These are phyloP conservation scores for Fraxinus velutina DNA, from an alignment of 305 asterid species.

Conservation along the genomic window DNA sequence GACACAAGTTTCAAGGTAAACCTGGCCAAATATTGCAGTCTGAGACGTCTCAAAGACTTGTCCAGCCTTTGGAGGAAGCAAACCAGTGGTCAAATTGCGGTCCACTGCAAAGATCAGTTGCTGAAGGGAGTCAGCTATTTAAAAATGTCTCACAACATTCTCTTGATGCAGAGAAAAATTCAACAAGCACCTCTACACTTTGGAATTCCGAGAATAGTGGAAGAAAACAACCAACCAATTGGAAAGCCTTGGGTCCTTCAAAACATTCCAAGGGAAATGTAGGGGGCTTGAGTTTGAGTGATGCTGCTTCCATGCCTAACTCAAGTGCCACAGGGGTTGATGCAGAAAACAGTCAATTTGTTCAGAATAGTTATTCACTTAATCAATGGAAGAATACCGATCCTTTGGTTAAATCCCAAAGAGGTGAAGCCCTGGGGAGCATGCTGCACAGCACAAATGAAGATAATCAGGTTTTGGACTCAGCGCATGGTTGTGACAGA, in stretches of 20 bases:
- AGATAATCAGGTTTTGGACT: conserved; percentile 35
- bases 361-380: conserved; percentile 39
- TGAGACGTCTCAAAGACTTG: conserved; percentile 48
- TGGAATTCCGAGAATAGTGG: conserved; percentile 41
- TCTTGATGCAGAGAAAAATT: conserved; percentile 38
- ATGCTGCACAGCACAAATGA: conserved; percentile 37
- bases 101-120: conserved; percentile 33
- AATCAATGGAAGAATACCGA: conserved; percentile 61
- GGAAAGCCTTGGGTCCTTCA: conserved; percentile 42
- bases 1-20: conserved; percentile 42
- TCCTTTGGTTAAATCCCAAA: conserved; percentile 40
- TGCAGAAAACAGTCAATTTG: conserved; percentile 44
- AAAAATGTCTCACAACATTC: conserved; percentile 41
- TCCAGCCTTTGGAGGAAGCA: conserved; percentile 42
- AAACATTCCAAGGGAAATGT: conserved; percentile 36
- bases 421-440: conserved; percentile 43
- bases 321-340: conserved; percentile 36
- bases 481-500: conserved; percentile 32
- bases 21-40: conserved; percentile 36
- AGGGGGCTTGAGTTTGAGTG: conserved; percentile 43
- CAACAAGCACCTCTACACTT: conserved; percentile 31
- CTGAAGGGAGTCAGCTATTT: conserved; percentile 40
- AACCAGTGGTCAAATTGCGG: conserved; percentile 39
- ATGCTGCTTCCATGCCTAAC: conserved; percentile 36
- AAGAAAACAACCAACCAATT: conserved; percentile 42